Evolutionary conservation across 2,329 filamentous ascomycete genomes (phyloP).

Genomic region (Endoconidiophora polonica): DNA sequence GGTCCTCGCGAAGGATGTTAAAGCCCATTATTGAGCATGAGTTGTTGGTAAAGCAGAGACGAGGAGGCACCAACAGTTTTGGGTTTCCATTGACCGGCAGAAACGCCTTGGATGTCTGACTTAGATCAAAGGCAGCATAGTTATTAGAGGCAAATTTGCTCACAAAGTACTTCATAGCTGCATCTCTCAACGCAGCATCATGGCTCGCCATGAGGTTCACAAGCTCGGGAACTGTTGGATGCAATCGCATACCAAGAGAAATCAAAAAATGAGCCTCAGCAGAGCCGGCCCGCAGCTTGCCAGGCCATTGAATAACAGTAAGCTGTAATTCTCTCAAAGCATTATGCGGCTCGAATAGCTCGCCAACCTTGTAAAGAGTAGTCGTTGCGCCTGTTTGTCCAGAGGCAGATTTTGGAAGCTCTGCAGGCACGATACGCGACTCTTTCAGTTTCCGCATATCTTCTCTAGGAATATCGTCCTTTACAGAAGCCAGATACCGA

Average conservation of each 20-base stretch:
- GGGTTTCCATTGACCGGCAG: constrained; percentile 57
- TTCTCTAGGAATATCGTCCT: constrained; percentile 66
- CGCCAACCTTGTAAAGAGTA: constrained; percentile 52
- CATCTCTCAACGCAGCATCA: constrained; percentile 41
- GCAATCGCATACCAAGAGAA: constrained; percentile 53
- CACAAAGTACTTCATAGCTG: constrained; percentile 68
- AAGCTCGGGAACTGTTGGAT: constrained; percentile 57
- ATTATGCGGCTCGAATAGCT: constrained; percentile 67
- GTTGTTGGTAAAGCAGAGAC: constrained; percentile 68
- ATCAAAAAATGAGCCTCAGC: constrained; percentile 60
- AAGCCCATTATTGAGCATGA: constrained; percentile 66
- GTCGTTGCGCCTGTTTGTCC: constrained; percentile 37
- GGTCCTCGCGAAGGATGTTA: constrained; percentile 53
- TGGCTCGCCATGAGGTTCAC: constrained; percentile 59
- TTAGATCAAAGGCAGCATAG: constrained; percentile 50
- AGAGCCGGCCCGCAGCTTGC: constrained; percentile 46
- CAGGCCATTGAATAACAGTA: constrained; percentile 69
- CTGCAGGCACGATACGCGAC: constrained; percentile 69
- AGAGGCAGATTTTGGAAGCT: constrained; percentile 34
- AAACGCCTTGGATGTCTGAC: constrained; percentile 38
- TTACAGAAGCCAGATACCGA: constrained; percentile 82
- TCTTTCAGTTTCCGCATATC: constrained; percentile 66
- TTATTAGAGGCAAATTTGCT: constrained; percentile 61
- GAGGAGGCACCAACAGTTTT: constrained; percentile 50
- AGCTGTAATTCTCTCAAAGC: constrained; percentile 52